phyloP scores from a whole-genome alignment of 2,329 filamentous ascomycete species.

The Aspergillus sp. region DNA sequence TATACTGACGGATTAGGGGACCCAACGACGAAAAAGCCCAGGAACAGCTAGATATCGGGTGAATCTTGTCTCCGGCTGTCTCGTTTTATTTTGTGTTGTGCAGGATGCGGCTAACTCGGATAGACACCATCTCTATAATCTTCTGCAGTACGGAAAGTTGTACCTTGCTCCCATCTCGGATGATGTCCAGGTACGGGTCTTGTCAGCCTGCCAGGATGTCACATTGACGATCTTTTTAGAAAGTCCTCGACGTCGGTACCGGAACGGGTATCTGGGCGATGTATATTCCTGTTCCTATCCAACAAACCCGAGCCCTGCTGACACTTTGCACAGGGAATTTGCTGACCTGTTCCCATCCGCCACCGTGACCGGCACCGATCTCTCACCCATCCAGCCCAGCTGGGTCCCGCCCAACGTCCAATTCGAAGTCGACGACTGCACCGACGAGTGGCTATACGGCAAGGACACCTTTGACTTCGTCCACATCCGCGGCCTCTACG shows the following conservation, averaged over 20 bases:
- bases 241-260: constrained; percentile 23
- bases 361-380: constrained; percentile 48
- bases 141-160: constrained; percentile 29
- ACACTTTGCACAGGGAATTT: constrained; percentile 22
- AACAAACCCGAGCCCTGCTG: no score
- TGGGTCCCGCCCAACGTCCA: constrained; percentile 47
- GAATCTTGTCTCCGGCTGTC: not conserved
- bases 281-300: not conserved
- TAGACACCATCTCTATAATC: constrained; percentile 42
- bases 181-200: not conserved
- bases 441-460: constrained; percentile 38
- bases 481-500: constrained; percentile 47
- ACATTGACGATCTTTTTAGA: not conserved
- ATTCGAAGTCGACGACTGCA: constrained; percentile 49
- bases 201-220: not conserved
- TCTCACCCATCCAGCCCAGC: constrained; percentile 51
- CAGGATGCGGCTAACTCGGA: not conserved
- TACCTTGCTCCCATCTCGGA: constrained; percentile 28
- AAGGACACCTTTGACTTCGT: constrained; percentile 43
- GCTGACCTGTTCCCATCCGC: constrained; percentile 39
- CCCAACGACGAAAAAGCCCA: constrained; percentile 24
- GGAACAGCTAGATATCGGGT: constrained; percentile 27
- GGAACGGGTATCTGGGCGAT: constrained; percentile 25
- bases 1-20: constrained; percentile 5
- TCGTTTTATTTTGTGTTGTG: no score